These are phyloP conservation scores for Penicillium sp. DNA, from an alignment of 2,329 filamentous ascomycete species.

Conservation along the genomic window DNA sequence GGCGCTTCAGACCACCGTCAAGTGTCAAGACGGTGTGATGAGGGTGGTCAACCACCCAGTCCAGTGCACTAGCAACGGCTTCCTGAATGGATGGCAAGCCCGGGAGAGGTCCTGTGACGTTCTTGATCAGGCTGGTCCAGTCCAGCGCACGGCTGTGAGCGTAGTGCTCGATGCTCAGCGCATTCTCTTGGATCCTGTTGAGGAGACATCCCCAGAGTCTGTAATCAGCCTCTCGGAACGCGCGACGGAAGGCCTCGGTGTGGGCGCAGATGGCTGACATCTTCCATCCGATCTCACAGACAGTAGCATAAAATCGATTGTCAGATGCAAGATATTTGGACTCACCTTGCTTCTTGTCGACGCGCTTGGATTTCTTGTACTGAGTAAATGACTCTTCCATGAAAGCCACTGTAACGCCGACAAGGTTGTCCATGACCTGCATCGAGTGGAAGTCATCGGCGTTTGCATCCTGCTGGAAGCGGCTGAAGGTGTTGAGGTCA, in stretches of 20 bases:
- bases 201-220: conserved; percentile 19
- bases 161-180: conserved; percentile 27
- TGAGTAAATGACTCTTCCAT: neutral
- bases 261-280: conserved; percentile 29
- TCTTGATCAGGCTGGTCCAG: conserved; percentile 20
- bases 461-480: neutral
- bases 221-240: conserved; percentile 2
- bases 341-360: conserved; percentile 1
- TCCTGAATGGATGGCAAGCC: conserved; percentile 1
- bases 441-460: neutral
- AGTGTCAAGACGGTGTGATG: conserved; percentile 14
- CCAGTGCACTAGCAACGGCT: neutral
- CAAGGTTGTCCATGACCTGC: neutral
- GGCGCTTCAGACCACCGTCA: conserved; percentile 1
- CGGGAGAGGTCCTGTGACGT: neutral
- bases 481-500: neutral
- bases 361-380: neutral
- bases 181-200: conserved; percentile 16
- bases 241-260: conserved; percentile 27
- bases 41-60: conserved; percentile 12
- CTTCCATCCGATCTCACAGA: conserved; percentile 24
- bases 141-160: conserved; percentile 25
- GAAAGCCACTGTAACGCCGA: neutral
- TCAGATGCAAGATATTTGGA: neutral
- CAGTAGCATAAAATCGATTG: conserved; percentile 4